Percentiles rank a stretch among this genome's conserved stretches.
Evolutionary conservation across 2,329 filamentous ascomycete genomes (phyloP).

Genomic region (Gliomastix tumulicola): DNA sequence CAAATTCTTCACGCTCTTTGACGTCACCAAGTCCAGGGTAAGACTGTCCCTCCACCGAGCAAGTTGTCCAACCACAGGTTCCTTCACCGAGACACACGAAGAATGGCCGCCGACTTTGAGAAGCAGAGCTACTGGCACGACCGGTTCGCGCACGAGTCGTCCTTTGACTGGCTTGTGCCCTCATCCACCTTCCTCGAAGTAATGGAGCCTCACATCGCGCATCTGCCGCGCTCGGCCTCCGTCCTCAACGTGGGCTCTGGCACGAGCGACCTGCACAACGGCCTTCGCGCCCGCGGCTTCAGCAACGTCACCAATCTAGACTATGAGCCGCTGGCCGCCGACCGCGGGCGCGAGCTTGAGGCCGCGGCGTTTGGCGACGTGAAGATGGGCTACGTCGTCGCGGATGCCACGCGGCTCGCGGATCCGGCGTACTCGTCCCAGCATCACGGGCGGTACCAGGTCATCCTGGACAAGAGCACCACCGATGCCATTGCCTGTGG

Average conservation of each 20-base stretch:
- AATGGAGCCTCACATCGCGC: slow-evolving; percentile 26
- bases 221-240: slow-evolving; percentile 14
- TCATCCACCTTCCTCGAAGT: slow-evolving; percentile 32
- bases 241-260: slow-evolving; percentile 42
- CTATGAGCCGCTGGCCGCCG: slow-evolving; percentile 39
- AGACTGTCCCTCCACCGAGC: no score
- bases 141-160: slow-evolving; percentile 34
- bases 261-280: slow-evolving; percentile 41
- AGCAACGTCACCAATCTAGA: slow-evolving; percentile 39
- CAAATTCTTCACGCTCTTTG: no score
- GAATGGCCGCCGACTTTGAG: slow-evolving; percentile 29
- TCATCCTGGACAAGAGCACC: slow-evolving; percentile 43
- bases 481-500: slow-evolving; percentile 40
- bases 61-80: no score
- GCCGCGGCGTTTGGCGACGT: slow-evolving; percentile 33
- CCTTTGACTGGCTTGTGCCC: slow-evolving; percentile 40
- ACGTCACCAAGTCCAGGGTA: no score
- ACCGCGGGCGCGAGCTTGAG: slow-evolving; percentile 33
- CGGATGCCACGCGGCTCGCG: slow-evolving; percentile 33
- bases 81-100: no score
- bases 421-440: no score
- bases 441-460: slow-evolving; percentile 30
- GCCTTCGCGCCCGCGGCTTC: slow-evolving; percentile 33
- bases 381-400: slow-evolving; percentile 31
- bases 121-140: slow-evolving; percentile 42